Evolutionary conservation across 2,329 filamentous ascomycete species (phyloP), one percentile per base, ranked within the genome.

Genomic region (Fusarium coicis): DNA sequence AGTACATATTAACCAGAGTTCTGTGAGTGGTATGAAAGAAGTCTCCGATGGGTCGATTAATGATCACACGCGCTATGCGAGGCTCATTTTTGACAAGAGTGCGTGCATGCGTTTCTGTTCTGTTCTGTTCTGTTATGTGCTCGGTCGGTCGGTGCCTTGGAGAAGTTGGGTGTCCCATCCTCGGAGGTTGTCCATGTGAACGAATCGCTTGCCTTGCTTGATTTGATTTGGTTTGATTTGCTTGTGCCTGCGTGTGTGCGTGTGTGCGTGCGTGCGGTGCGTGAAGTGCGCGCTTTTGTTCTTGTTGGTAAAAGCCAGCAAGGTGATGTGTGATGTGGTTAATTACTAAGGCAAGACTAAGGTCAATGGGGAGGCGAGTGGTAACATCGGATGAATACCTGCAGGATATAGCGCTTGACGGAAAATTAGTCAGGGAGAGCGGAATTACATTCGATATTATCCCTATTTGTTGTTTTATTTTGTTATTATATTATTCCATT

Each of bases 381-480:
- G 71, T 73, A 63, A 73, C 53, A 73, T 73, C 58, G 70, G 70
- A 74, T 74, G 61, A 70, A 64, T 70, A 43, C 63, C 44, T 61
- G 53, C 62, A 67, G 72, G 67, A 55, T 63, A 26, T 60, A 72
- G 70, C 66, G 63, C 34, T 52, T 19, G 30, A 53, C 55, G 50
- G 62, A 63, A 66, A 62, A 54, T 62, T 58, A 69, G 63, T 50
- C 34, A 47, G 43, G 23, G 44, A 42, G 42, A 37, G 40, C 58
- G 66, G 59, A 40, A 53, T 49, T 49, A 4, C 42, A 23, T 53
- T 28, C 46, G 54, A 18, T 34, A n/a, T 36, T n/a, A 18, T 39
- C 14, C 9, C 28, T 26, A 18, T 53, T 11, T 15, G 9, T 26
- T 34, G 23, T 46, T 30, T 32, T 37, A 18, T 39, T 40, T 42